phyloP scores from a whole-genome alignment of 192 early-diverging fungal species.

The Mortierella alpina region DNA sequence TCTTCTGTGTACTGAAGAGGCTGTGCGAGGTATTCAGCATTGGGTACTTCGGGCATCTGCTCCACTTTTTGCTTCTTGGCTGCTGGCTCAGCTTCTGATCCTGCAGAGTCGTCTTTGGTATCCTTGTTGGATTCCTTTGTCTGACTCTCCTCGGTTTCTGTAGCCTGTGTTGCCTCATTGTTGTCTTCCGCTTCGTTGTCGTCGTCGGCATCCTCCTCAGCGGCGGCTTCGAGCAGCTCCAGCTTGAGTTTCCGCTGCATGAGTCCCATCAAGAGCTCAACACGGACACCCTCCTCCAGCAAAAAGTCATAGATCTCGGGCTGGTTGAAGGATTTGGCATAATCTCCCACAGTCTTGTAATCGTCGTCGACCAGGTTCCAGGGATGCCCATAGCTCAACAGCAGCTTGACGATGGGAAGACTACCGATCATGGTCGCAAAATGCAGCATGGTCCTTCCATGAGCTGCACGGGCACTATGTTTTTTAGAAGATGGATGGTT shows the following conservation, averaged over 20 bases:
- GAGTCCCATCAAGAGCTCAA: conserved; percentile 81
- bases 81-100: neutral
- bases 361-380: conserved; percentile 87
- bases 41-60: conserved; percentile 64
- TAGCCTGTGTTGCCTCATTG: neutral
- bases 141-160: conserved; percentile 15
- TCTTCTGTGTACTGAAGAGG: conserved; percentile 81
- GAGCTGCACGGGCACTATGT: conserved; percentile 35
- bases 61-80: conserved; percentile 44
- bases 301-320: conserved; percentile 78
- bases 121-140: neutral
- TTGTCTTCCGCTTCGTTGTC: conserved; percentile 26
- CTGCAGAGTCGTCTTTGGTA: neutral
- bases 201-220: conserved; percentile 54
- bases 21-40: conserved; percentile 81
- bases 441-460: conserved; percentile 62
- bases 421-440: conserved; percentile 77
- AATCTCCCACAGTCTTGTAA: conserved; percentile 85
- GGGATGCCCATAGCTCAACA: conserved; percentile 75
- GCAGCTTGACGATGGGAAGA: conserved; percentile 68
- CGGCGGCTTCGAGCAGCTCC: conserved; percentile 40
- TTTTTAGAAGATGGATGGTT: neutral
- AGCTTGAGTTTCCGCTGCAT: conserved; percentile 38
- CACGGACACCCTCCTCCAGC: conserved; percentile 86
- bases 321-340: conserved; percentile 77